Percentiles rank a stretch among this genome's conserved stretches.
Conservation (phyloP, 208 protist genomes). For the Trypanosoma cruzi region DNA sequence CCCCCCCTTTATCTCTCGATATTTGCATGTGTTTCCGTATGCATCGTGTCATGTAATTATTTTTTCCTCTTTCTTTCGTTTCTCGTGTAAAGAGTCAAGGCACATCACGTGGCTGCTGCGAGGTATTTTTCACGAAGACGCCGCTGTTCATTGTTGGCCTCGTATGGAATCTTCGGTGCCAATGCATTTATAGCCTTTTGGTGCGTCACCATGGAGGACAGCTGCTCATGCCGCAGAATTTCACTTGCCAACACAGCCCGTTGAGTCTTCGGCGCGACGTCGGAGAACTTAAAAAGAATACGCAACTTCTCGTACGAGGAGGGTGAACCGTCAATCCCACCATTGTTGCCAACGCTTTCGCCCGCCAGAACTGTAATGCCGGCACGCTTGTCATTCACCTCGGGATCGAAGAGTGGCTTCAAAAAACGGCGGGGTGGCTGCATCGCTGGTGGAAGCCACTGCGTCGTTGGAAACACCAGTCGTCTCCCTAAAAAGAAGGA, state of each 20-base stretch:
- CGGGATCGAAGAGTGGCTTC: not conserved
- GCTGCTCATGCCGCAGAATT: constrained; percentile 37
- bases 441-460: constrained; percentile 61
- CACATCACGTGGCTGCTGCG: not conserved
- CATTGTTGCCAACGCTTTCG: not conserved
- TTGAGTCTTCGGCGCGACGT: constrained; percentile 22
- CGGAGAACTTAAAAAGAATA: constrained; percentile 49
- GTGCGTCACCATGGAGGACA: constrained; percentile 49
- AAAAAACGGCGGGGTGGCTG: constrained; percentile 79
- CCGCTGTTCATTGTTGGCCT: constrained; percentile 30
- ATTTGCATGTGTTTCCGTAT: not conserved
- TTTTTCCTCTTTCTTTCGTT: constrained; percentile 9
- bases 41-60: constrained; percentile 1
- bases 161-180: constrained; percentile 13
- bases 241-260: constrained; percentile 41
- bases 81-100: no score
- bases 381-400: not conserved
- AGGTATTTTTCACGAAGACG: constrained; percentile 45
- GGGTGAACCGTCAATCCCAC: not conserved
- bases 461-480: constrained; percentile 23
- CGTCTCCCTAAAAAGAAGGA: constrained; percentile 16
- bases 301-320: constrained; percentile 40
- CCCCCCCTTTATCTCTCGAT: not conserved
- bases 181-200: constrained; percentile 31
- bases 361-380: constrained; percentile 3